Percentiles rank a stretch among this genome's conserved stretches.
Evolutionary conservation across 306 rosid species (phyloP).

Genomic region (Medicago arabica): DNA sequence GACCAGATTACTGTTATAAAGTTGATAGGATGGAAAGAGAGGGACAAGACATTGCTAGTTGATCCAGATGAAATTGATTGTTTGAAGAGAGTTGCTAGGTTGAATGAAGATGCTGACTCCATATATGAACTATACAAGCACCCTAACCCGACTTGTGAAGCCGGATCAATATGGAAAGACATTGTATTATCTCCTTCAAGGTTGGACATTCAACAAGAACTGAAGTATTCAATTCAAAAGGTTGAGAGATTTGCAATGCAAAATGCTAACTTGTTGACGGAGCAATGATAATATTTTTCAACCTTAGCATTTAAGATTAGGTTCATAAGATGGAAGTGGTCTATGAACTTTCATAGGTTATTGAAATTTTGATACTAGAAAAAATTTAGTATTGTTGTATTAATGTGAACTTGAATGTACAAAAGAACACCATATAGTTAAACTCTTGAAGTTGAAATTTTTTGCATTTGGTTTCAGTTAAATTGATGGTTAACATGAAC

Average conservation of each 20-base stretch:
- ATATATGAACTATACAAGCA: conserved; percentile 82
- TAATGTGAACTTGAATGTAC: conserved; percentile 40
- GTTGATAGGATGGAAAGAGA: conserved; percentile 96
- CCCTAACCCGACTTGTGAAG: conserved; percentile 78
- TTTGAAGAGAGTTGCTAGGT: conserved; percentile 69
- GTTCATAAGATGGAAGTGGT: conserved; percentile 35
- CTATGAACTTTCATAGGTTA: conserved; percentile 35
- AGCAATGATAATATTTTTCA: conserved; percentile 30
- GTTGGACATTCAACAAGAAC: conserved; percentile 79
- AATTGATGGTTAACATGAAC: not conserved
- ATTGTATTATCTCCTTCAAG: conserved; percentile 91
- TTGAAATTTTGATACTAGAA: conserved; percentile 34
- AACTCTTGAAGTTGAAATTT: conserved; percentile 9
- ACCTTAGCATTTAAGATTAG: conserved; percentile 34
- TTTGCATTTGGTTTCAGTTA: not conserved
- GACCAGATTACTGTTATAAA: conserved; percentile 49
- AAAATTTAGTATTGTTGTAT: conserved; percentile 35
- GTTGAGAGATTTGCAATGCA: conserved; percentile 47
- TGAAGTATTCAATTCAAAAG: conserved; percentile 82
- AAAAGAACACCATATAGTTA: conserved; percentile 29
- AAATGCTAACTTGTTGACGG: conserved; percentile 38
- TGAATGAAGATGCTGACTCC: conserved; percentile 73
- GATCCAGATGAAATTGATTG: conserved; percentile 93
- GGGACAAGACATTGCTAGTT: conserved; percentile 85
- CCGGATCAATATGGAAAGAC: conserved; percentile 92